Percentiles rank a stretch among this genome's conserved stretches.
Conservation (phyloP, 2,329 filamentous ascomycete species). For the Cladobotryum mycophilum region DNA sequence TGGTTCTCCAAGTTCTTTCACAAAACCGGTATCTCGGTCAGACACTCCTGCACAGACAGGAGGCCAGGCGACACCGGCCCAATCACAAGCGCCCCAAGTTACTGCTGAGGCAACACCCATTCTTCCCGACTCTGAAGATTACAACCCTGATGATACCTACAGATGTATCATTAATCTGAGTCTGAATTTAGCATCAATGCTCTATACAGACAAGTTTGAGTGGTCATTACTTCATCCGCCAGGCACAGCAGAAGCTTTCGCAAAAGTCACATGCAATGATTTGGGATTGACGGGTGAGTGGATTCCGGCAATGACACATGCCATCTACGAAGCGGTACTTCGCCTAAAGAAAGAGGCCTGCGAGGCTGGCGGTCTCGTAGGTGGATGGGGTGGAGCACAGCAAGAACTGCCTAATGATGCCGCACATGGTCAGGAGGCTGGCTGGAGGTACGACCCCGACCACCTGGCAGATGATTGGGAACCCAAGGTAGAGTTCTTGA, state of each 20-base stretch:
- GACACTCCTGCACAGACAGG: slow-evolving; percentile 53
- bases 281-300: slow-evolving; percentile 86
- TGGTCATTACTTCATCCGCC: slow-evolving; percentile 92
- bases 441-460: slow-evolving; percentile 94
- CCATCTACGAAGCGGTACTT: slow-evolving; percentile 91
- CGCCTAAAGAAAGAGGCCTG: slow-evolving; percentile 94
- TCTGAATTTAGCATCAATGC: slow-evolving; percentile 82
- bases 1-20: slow-evolving; percentile 31
- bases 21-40: slow-evolving; percentile 38
- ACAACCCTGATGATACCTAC: slow-evolving; percentile 90
- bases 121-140: slow-evolving; percentile 57
- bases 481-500: slow-evolving; percentile 72
- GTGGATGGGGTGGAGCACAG: slow-evolving; percentile 54
- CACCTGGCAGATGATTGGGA: slow-evolving; percentile 80
- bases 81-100: slow-evolving; percentile 43
- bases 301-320: slow-evolving; percentile 89
- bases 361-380: slow-evolving; percentile 82
- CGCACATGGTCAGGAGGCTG: slow-evolving; percentile 72
- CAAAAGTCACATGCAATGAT: slow-evolving; percentile 87
- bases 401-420: slow-evolving; percentile 83
- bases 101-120: slow-evolving; percentile 64
- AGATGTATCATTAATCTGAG: slow-evolving; percentile 86
- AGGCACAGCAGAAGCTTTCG: slow-evolving; percentile 86
- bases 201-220: slow-evolving; percentile 97
- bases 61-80: slow-evolving; percentile 43